phyloP scores from a whole-genome alignment of 208 protist species.

The Perkinsela sp. region DNA sequence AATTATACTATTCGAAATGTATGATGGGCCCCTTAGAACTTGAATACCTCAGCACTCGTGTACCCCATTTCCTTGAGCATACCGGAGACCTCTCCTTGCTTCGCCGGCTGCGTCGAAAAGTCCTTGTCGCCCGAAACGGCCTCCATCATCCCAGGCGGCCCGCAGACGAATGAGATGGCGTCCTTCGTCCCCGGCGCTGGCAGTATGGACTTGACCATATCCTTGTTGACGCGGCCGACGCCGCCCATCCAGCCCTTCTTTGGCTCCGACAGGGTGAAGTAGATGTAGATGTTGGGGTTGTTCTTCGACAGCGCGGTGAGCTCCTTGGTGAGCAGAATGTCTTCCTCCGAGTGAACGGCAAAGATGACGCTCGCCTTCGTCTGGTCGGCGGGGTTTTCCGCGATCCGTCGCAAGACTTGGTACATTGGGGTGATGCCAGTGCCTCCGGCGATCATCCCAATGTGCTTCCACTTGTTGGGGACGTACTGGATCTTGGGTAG shows the following conservation, averaged over 20 bases:
- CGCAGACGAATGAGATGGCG: constrained; percentile 49
- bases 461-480: constrained; percentile 48
- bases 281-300: constrained; percentile 59
- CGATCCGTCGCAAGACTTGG: constrained; percentile 46
- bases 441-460: constrained; percentile 70
- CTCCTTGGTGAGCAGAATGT: constrained; percentile 69
- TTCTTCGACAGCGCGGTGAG: constrained; percentile 56
- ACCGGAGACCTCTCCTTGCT: constrained; percentile 45
- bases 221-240: constrained; percentile 48
- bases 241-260: constrained; percentile 61
- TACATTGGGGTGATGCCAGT: constrained; percentile 76
- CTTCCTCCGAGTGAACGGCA: constrained; percentile 55
- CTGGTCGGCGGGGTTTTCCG: constrained; percentile 33
- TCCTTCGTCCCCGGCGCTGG: constrained; percentile 38
- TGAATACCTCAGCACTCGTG: constrained; percentile 52
- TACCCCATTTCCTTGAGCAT: constrained; percentile 58
- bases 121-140: constrained; percentile 57
- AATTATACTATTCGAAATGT: no score
- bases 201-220: constrained; percentile 59
- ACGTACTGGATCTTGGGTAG: constrained; percentile 55
- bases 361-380: constrained; percentile 62
- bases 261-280: constrained; percentile 61
- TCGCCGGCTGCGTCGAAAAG: constrained; percentile 23
- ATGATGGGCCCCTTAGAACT: constrained; percentile 21
- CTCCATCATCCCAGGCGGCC: constrained; percentile 54